These are phyloP conservation scores for Populus nigra DNA, from an alignment of 345 rosid genomes.

Conservation along the genomic window DNA sequence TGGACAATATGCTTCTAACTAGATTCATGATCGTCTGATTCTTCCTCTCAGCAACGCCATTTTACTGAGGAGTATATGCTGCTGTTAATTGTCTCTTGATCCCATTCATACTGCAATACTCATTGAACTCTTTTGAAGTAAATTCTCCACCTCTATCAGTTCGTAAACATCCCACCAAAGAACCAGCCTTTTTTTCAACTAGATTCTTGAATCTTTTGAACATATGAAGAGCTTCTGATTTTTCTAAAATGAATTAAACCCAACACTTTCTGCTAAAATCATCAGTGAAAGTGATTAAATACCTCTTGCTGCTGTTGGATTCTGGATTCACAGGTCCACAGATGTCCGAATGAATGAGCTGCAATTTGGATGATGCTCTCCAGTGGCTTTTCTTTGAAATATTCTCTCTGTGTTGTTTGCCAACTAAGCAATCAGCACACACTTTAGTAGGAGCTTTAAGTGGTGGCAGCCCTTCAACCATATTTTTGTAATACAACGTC, in stretches of 20 bases:
- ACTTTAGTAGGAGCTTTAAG: neutral
- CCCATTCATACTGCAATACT: neutral
- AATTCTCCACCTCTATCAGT: neutral
- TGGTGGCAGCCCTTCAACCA: neutral
- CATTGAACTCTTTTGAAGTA: neutral
- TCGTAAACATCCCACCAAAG: neutral
- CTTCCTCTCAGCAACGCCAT: no score
- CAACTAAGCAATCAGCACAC: fast-evolving
- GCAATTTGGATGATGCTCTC: neutral
- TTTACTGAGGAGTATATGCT: no score
- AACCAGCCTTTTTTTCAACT: neutral
- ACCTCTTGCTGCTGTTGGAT: neutral
- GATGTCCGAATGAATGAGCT: fast-evolving
- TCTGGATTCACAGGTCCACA: neutral
- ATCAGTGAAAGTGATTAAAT: neutral
- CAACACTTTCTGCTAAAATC: neutral
- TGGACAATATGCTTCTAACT: no score
- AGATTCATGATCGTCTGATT: no score
- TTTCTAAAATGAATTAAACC: neutral
- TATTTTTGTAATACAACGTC: neutral
- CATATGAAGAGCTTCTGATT: neutral
- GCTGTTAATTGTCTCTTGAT: neutral
- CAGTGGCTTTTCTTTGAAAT: neutral
- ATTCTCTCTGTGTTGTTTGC: neutral
- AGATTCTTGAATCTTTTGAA: neutral